A percentile compares a stretch with the other conserved stretches of the same genome.
phyloP scores from a whole-genome alignment of 257 asterid species.

The Nicotiana otophora region DNA sequence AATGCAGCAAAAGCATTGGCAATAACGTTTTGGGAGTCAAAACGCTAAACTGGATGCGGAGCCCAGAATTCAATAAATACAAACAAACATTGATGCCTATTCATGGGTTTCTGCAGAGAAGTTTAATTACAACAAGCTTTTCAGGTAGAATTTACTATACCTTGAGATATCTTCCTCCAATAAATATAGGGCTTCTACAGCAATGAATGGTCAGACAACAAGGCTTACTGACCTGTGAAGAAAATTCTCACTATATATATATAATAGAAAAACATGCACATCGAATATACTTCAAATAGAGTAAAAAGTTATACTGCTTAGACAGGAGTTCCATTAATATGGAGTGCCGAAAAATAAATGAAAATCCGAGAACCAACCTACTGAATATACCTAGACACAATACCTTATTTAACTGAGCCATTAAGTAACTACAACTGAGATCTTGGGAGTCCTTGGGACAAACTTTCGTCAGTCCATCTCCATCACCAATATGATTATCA shows the following conservation, averaged over 20 bases:
- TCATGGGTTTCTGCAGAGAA: neutral
- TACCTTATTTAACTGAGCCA: conserved; percentile 55
- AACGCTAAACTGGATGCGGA: neutral
- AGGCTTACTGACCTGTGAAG: conserved; percentile 50
- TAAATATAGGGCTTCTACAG: conserved; percentile 57
- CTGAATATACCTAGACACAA: neutral
- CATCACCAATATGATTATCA: conserved; percentile 28
- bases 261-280: neutral
- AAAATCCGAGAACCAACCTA: conserved; percentile 9
- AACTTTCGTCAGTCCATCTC: conserved; percentile 19
- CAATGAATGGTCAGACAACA: conserved; percentile 50
- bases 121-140: neutral
- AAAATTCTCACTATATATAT: conserved; percentile 9
- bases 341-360: conserved; percentile 7
- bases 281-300: neutral
- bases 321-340: neutral
- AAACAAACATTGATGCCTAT: neutral
- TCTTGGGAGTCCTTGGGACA: conserved; percentile 27
- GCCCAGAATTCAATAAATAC: neutral
- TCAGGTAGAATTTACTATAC: conserved; percentile 28
- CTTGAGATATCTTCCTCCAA: conserved; percentile 98
- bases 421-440: conserved; percentile 22
- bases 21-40: neutral
- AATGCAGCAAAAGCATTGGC: neutral
- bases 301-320: neutral